Conservation (phyloP, 768 basidiomycete genomes). For the Suillus spraguei region DNA sequence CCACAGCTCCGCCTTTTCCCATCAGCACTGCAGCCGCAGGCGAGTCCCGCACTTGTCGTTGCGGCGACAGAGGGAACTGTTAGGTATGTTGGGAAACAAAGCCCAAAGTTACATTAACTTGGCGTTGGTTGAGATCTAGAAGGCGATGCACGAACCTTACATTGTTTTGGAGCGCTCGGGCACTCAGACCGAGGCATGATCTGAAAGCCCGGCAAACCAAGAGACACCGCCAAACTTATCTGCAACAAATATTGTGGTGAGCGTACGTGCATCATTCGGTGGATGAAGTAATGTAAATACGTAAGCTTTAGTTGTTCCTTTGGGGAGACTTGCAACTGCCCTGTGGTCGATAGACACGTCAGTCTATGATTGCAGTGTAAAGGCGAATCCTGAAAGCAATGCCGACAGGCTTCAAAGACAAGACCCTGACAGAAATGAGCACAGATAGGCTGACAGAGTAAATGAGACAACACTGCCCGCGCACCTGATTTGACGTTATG, state of each 20-base stretch:
- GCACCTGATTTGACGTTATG: constrained; percentile 22
- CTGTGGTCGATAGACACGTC: constrained; percentile 11
- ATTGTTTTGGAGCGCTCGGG: constrained; percentile 21
- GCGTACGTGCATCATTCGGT: background rate
- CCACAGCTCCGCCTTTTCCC: constrained; percentile 38
- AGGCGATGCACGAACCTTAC: constrained; percentile 1
- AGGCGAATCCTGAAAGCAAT: constrained; percentile 32
- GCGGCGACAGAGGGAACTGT: constrained; percentile 9
- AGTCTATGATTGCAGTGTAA: background rate
- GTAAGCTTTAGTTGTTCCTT: constrained; percentile 40
- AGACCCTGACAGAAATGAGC: constrained; percentile 17
- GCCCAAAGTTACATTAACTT: constrained; percentile 23
- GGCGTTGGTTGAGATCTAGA: background rate
- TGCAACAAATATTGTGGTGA: constrained; percentile 16
- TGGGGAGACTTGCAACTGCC: constrained; percentile 40
- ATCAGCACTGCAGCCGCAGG: constrained; percentile 36
- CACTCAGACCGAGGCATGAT: constrained; percentile 33
- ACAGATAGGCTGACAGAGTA: background rate
- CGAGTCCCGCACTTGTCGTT: constrained; percentile 28
- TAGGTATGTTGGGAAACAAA: constrained; percentile 43
- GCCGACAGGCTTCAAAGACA: constrained; percentile 26
- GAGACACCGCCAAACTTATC: constrained; percentile 44
- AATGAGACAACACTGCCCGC: background rate
- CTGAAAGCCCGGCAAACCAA: constrained; percentile 38
- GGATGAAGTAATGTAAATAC: background rate